Percentiles rank a stretch among this genome's conserved stretches.
phyloP scores from a whole-genome alignment of 2,329 filamentous ascomycete genomes.

The Ophiocordyceps robertsii region DNA sequence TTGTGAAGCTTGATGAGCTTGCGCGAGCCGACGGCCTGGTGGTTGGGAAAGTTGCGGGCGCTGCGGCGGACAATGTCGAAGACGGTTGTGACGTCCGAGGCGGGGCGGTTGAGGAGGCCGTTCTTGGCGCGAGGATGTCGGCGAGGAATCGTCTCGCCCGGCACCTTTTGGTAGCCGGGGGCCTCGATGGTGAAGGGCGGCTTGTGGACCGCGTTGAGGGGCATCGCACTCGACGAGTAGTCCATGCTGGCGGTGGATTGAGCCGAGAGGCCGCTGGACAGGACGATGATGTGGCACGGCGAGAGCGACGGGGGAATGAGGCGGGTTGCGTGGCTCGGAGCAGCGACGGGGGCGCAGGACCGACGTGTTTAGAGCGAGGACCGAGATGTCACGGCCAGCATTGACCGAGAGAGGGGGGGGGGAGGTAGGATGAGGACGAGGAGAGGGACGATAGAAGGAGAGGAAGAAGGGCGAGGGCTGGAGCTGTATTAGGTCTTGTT shows the following conservation, averaged over 20 bases:
- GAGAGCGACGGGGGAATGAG: neutral
- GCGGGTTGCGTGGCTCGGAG: neutral
- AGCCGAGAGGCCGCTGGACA: neutral
- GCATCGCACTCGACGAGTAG: slow-evolving; percentile 31
- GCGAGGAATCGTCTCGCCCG: slow-evolving; percentile 75
- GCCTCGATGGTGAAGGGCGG: slow-evolving; percentile 65
- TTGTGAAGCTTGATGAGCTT: slow-evolving; percentile 64
- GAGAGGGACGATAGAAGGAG: neutral
- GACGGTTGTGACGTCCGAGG: slow-evolving; percentile 59
- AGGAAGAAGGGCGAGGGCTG: neutral
- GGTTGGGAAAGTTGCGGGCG: slow-evolving; percentile 47
- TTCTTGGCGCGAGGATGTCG: slow-evolving; percentile 61
- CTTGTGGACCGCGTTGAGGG: slow-evolving; percentile 48
- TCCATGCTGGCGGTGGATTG: slow-evolving; percentile 7
- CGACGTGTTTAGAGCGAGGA: neutral
- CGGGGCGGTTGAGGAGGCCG: slow-evolving; percentile 50
- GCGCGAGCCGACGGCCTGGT: slow-evolving; percentile 56
- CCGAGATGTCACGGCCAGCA: neutral
- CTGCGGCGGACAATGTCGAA: slow-evolving; percentile 66
- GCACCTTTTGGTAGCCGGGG: slow-evolving; percentile 50
- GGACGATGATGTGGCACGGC: neutral
- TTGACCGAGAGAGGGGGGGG: neutral
- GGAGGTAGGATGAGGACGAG: neutral
- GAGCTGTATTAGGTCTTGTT: neutral
- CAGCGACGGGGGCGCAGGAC: neutral